Evolutionary conservation across 169 alveolate genomes (phyloP), one percentile per base, ranked within the genome.

Genomic region (Ichthyophthirius multifiliis): DNA sequence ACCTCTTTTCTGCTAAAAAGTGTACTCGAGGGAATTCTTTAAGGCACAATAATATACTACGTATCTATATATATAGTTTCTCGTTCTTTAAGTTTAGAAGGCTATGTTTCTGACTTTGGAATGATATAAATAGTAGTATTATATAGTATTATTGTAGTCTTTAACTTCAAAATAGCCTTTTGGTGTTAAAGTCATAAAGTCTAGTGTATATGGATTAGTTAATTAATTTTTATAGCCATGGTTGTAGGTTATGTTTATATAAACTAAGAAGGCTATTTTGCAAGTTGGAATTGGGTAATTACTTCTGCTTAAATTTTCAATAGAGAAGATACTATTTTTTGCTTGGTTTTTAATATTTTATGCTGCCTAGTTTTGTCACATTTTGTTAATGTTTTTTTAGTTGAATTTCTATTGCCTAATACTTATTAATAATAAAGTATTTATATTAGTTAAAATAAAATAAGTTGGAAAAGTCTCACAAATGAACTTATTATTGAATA

Each of bases 31-130:
- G 65, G 75, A 5, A 46, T 81, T 35, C 2, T 81, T 0, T 31
- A 55, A 23, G 81, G 80, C n/a, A 65, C 76, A 9, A 46, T 35
- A 5, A 55, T 46, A 43, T 81, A 64, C 23, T 81, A 81, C 32
- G 15, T 39, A 0, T 71, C 76, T 27, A 43, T 55, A 6, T 81
- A 81, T 16, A 71, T 71, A 41, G 75, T 81, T 10, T 37, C 76
- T 39, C 76, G 73, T 41, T 32, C 86, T 23, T 18, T 65, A 12
- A 48, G 43, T 9, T 30, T 46, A 30, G 43, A 45, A 39, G 86
- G 80, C 7, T 39, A 39, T 5, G 37, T 30, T 31, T 20, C 80
- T 0, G 86, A 81, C 73, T 71, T 71, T 7, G 45, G 76, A 27
- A 81, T 81, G 81, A 43, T 39, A 9, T 48, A 74, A 20, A 27